Base-by-base conservation (phyloP, 257 asterid genomes). In the Solanum raphanifolium region DNA sequence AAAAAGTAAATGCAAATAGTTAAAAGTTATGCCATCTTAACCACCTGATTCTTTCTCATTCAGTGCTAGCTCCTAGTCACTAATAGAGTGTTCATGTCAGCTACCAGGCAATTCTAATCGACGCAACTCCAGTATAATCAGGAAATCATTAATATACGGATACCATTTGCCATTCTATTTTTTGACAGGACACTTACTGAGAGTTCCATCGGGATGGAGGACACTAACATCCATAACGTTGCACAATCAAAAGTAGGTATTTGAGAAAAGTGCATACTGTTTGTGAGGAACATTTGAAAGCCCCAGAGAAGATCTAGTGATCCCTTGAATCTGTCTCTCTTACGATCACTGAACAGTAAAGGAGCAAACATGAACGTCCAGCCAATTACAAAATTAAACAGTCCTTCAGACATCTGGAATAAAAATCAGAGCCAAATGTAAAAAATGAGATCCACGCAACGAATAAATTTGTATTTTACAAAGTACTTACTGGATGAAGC, bases 321-420 rank as follows among this genome's bases (percentile, higher is more conserved):
- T 82, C 98, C 98, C 86, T 90, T 94, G 87, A 82, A 95, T 88
- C 94, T 91, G 90, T 90, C 93, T 90, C 98, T 95, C 92, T 90
- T 91, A 87, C 87, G 90, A 88, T 97, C 99, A 12, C 98, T 95
- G 91, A 91, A 97, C 31, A 97, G 93, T 97, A 97, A 88, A 75
- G 99, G 99, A 78, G 98, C 96, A 91, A 94, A 96, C 94, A 95
- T 90, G 87, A 94, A 90, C 32, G 99, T 97, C 99, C 99, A 97
- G 69, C 94, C 99, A 78, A 97, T 90, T 18, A 97, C 99, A 87
- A 97, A 95, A 95, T 95, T 95, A 95, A 97, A 97, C 86, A 97
- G 91, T 79, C 99, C 99, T 92, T 97, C 99, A 60, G 98, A 95
- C 94, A 95, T 93, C 99, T 95, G 92, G 46, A 73, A 78, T 39